Evolutionary conservation across 805 yeast genomes (phyloP).

Genomic region (Candida montana): DNA sequence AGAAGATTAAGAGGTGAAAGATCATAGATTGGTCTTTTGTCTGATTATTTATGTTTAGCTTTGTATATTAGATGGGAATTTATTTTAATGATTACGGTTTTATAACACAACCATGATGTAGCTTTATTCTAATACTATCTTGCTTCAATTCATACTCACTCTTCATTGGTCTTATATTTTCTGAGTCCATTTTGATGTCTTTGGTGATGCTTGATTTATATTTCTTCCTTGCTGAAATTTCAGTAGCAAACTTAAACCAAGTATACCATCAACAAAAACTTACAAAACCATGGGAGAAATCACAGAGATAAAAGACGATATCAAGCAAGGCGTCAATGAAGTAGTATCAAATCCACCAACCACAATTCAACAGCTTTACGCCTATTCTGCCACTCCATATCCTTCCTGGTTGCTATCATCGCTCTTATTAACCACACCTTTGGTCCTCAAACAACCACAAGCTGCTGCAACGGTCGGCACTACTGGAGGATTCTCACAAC

Average conservation of each 20-base stretch:
- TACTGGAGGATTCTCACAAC: conserved; percentile 5
- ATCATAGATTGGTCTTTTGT: conserved; percentile 42
- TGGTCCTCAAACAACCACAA: conserved; percentile 28
- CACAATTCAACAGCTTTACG: conserved; percentile 22
- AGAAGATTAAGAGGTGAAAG: conserved; percentile 98
- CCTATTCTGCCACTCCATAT: conserved; percentile 37
- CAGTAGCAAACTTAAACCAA: neutral
- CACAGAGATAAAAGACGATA: conserved; percentile 20
- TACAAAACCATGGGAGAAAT: conserved; percentile 18
- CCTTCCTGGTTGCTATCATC: conserved; percentile 41
- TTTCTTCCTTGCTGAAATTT: neutral
- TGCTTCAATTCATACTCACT: too few relatives aligned
- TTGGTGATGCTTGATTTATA: neutral
- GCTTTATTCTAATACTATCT: neutral
- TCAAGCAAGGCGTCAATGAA: conserved; percentile 7
- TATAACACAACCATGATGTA: conserved; percentile 1
- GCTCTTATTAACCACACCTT: conserved; percentile 33
- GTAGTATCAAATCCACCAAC: conserved; percentile 12
- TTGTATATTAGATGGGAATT: conserved; percentile 24
- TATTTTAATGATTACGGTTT: conserved; percentile 6
- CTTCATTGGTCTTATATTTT: too few relatives aligned
- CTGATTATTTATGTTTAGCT: neutral
- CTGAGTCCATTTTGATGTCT: too few relatives aligned
- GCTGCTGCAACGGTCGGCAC: neutral
- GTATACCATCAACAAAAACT: neutral